A percentile compares a stretch with the other conserved stretches of the same genome.
phyloP scores from a whole-genome alignment of 2,329 filamentous ascomycete species.

The Geosmithia putterillii region DNA sequence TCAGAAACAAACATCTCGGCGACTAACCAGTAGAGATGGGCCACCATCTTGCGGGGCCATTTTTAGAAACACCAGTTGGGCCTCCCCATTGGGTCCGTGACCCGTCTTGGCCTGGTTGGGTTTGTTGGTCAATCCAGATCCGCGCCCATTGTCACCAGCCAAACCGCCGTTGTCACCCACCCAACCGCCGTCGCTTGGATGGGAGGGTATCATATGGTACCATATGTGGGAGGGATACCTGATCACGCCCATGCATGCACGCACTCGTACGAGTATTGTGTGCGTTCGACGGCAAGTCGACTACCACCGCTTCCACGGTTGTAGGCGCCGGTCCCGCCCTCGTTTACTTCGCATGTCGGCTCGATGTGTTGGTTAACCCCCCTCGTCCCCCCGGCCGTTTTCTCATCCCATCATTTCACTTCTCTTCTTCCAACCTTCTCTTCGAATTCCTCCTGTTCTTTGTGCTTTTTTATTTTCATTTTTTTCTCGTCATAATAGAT shows the following conservation, averaged over 20 bases:
- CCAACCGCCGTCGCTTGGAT: not conserved
- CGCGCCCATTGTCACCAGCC: not conserved
- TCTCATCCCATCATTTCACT: slow-evolving; percentile 8
- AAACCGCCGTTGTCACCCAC: not conserved
- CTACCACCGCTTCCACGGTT: not conserved
- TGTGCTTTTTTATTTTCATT: slow-evolving; percentile 13
- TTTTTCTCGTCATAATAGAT: slow-evolving; percentile 14
- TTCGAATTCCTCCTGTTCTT: slow-evolving; percentile 15
- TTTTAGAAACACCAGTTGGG: slow-evolving; percentile 17
- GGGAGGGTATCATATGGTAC: not conserved
- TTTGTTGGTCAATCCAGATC: not conserved
- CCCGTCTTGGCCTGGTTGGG: not conserved
- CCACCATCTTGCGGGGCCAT: slow-evolving; percentile 10
- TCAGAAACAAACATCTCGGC: slow-evolving; percentile 6
- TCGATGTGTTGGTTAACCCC: not conserved
- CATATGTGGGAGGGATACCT: not conserved
- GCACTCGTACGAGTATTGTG: not conserved
- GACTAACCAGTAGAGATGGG: not conserved
- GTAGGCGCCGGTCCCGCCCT: slow-evolving; percentile 1
- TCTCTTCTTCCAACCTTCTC: slow-evolving; percentile 14
- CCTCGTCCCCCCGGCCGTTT: slow-evolving; percentile 6
- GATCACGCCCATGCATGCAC: not conserved
- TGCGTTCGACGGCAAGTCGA: not conserved
- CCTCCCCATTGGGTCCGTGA: slow-evolving; percentile 17
- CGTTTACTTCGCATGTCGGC: not conserved